phyloP scores from a whole-genome alignment of 2,329 filamentous ascomycete species.

The Beauveria medogensis region DNA sequence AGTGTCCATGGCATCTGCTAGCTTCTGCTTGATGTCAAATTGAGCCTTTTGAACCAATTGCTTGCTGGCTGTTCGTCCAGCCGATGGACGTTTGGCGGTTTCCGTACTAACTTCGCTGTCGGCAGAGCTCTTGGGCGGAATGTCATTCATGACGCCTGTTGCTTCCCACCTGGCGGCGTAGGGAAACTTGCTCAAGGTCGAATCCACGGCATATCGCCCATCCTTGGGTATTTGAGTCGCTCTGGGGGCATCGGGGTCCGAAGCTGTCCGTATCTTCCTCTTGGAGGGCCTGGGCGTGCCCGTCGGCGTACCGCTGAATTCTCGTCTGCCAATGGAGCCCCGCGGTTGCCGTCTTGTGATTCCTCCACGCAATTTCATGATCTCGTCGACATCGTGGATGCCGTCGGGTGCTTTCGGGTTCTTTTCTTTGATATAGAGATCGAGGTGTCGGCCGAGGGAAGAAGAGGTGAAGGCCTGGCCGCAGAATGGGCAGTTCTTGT shows the following conservation, averaged over 20 bases:
- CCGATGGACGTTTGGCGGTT: conserved; percentile 25
- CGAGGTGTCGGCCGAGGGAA: conserved; percentile 84
- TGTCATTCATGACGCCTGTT: conserved; percentile 71
- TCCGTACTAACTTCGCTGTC: conserved; percentile 28
- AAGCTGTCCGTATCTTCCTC: conserved; percentile 30
- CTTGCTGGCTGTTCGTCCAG: conserved; percentile 39
- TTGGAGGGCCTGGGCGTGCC: conserved; percentile 38
- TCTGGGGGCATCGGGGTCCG: conserved; percentile 30
- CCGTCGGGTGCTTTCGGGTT: conserved; percentile 85
- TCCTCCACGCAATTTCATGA: conserved; percentile 69
- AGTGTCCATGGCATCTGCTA: conserved; percentile 67
- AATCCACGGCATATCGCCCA: conserved; percentile 34
- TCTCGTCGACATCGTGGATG: conserved; percentile 83
- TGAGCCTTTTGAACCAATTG: conserved; percentile 51
- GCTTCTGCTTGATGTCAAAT: conserved; percentile 54
- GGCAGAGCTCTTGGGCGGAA: conserved; percentile 38
- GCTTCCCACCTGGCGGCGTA: conserved; percentile 62
- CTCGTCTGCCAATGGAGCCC: conserved; percentile 48
- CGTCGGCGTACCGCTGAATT: conserved; percentile 48
- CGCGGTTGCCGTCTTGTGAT: conserved; percentile 83
- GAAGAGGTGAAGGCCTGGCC: conserved; percentile 87
- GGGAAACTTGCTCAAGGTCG: conserved; percentile 45
- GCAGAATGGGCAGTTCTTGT: conserved; percentile 84
- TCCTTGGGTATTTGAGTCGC: conserved; percentile 35
- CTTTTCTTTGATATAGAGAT: conserved; percentile 88